These are phyloP conservation scores for Silene uniflora DNA, from an alignment of 148 eudicot species.

Conservation along the genomic window DNA sequence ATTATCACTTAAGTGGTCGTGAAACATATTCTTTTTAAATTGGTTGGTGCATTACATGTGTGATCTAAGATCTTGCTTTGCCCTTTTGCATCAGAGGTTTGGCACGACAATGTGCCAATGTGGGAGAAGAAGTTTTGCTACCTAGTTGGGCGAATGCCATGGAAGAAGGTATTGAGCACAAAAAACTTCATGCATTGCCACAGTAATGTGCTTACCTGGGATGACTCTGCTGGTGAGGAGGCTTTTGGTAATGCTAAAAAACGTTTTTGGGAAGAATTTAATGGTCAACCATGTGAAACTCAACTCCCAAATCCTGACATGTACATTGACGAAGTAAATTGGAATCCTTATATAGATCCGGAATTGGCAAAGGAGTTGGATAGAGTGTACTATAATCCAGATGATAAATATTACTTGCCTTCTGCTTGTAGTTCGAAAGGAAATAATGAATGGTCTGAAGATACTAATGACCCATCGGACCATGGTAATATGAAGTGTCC, in stretches of 20 bases:
- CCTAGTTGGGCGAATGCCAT: slow-evolving; percentile 53
- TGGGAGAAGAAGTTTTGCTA: slow-evolving; percentile 80
- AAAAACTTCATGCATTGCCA: slow-evolving; percentile 44
- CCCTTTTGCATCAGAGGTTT: slow-evolving; percentile 33
- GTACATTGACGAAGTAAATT: slow-evolving; percentile 57
- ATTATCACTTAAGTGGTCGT: not conserved
- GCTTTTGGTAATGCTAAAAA: slow-evolving; percentile 54
- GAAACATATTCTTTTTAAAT: not conserved
- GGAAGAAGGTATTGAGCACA: slow-evolving; percentile 61
- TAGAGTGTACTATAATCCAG: slow-evolving; percentile 50
- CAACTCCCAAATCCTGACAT: slow-evolving; percentile 51
- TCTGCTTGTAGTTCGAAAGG: slow-evolving; percentile 15
- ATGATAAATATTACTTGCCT: slow-evolving; percentile 36
- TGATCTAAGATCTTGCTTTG: slow-evolving; percentile 17
- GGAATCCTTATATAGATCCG: slow-evolving; percentile 63
- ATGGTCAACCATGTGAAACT: slow-evolving; percentile 38
- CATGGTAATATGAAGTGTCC: slow-evolving; percentile 25
- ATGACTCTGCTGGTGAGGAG: slow-evolving; percentile 64
- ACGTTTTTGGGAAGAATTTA: slow-evolving; percentile 49
- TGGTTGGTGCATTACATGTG: slow-evolving; percentile 2
- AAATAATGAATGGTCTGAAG: slow-evolving; percentile 17
- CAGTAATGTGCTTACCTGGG: slow-evolving; percentile 48
- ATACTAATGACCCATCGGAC: slow-evolving; percentile 39
- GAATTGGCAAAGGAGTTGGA: slow-evolving; percentile 43
- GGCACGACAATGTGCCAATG: slow-evolving; percentile 54